A percentile compares a stretch with the other conserved stretches of the same genome.
Conservation (phyloP, 2,329 filamentous ascomycete genomes). For the Claviceps monticola region DNA sequence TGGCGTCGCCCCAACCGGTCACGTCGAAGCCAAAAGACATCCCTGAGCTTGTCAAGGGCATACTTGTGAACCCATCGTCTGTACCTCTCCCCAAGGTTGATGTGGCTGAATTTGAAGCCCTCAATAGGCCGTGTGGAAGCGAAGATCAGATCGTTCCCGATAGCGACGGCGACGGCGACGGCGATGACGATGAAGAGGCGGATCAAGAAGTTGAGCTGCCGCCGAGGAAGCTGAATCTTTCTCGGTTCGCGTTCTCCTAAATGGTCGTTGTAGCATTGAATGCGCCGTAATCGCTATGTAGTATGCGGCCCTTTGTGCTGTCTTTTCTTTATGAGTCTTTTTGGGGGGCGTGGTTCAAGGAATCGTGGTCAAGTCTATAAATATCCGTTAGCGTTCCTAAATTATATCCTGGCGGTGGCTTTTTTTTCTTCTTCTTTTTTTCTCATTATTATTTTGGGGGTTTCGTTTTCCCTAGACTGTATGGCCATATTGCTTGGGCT, state of each 20-base stretch:
- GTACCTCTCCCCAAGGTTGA: slow-evolving; percentile 42
- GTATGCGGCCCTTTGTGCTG: neutral
- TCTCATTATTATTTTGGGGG: neutral
- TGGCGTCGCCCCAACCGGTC: slow-evolving; percentile 16
- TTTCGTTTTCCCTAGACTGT: neutral
- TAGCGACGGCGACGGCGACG: slow-evolving; percentile 36
- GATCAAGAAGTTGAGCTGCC: slow-evolving; percentile 22
- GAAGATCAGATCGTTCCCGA: slow-evolving; percentile 43
- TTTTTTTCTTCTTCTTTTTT: neutral
- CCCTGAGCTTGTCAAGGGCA: slow-evolving; percentile 17
- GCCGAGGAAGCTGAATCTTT: slow-evolving; percentile 29
- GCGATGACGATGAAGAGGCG: slow-evolving; percentile 30
- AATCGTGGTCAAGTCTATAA: no score
- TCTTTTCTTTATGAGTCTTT: neutral
- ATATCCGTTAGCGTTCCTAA: neutral
- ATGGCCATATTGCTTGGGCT: neutral
- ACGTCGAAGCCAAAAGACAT: slow-evolving; percentile 15
- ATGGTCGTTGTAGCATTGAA: neutral
- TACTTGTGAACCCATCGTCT: slow-evolving; percentile 38
- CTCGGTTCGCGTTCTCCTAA: slow-evolving; percentile 30
- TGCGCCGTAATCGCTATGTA: neutral
- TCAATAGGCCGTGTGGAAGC: slow-evolving; percentile 35
- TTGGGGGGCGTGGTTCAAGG: no score
- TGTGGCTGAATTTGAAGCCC: slow-evolving; percentile 35
- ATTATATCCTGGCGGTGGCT: slow-evolving; percentile 7